phyloP scores from a whole-genome alignment of 805 yeast species.

The Candida caryicola region DNA sequence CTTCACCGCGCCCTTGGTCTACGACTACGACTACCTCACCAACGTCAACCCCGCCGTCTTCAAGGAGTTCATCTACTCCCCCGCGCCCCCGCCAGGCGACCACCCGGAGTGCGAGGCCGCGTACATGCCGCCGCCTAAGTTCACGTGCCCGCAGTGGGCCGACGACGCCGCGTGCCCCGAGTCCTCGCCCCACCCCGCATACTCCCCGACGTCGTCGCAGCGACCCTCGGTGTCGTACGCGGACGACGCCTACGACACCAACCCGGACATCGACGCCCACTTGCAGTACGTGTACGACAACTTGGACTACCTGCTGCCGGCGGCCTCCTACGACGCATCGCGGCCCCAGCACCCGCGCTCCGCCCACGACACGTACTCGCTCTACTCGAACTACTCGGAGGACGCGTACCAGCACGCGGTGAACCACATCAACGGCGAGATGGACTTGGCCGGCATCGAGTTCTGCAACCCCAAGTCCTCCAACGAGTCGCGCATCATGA shows the following conservation, averaged over 20 bases:
- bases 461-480: conserved; percentile 19
- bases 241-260: conserved; percentile 1
- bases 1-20: conserved; percentile 35
- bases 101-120: conserved; percentile 1
- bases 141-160: conserved; percentile 23
- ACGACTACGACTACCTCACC: conserved; percentile 39
- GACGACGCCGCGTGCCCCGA: conserved; percentile 5
- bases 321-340: conserved; percentile 7
- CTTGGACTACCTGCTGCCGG: conserved; percentile 4
- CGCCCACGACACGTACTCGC: conserved; percentile 2
- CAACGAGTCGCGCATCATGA: conserved; percentile 26
- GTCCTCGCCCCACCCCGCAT: conserved; percentile 1
- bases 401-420: conserved; percentile 29
- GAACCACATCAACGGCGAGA: conserved; percentile 41
- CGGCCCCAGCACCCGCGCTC: conserved; percentile 15
- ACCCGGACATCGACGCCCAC: conserved; percentile 8
- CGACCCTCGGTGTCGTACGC: conserved; percentile 8
- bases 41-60: conserved; percentile 37
- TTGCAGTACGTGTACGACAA: conserved; percentile 24
- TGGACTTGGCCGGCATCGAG: conserved; percentile 42
- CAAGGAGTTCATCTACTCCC: conserved; percentile 33
- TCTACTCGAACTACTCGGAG: conserved; percentile 14
- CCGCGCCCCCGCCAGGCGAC: conserved; percentile 18
- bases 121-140: conserved; percentile 17
- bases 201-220: conserved; percentile 16